Base-by-base conservation (phyloP, 1,139 yeast species). In the Yamadazyma aaseri region DNA sequence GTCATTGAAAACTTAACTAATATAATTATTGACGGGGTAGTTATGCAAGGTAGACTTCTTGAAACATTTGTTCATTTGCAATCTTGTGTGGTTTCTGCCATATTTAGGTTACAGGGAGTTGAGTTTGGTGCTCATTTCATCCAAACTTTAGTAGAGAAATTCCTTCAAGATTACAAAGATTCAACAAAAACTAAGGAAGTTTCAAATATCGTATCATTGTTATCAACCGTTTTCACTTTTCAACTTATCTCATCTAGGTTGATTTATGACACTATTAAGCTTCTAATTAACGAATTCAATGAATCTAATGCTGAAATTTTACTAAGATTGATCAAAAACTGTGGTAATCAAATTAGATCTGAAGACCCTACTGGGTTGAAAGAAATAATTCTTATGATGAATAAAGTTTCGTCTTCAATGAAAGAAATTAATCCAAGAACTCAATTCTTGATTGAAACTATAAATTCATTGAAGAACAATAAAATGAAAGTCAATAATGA, bases 51-150 rank as follows among this genome's bases (percentile, higher is more conserved):
- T 3, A 69, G 81, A 38, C 61, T 89, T 30, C 63, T 86, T 28
- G 97, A 90, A 45, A 76, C 84, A 2, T 87, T 87, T 57, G 78
- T 90, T 25, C 74, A 85, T 44, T 69, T 86, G 27, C 92, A 90
- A 58, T 86, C 96, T 1, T 81, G 89, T 6, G 68, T 89, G 10
- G 76, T 82, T 3, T 81, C 81, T 12, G 84, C 96, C 1, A 56
- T 92, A 18, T 89, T 85, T 60, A 73, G 85, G 42, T 52, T 80
- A 7, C 84, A 86, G 51, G 98, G 98, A 13, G 78, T 82, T 22
- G 96, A 87, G 44, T 85, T 89, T 58, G 97, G 96, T 36, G 98
- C 97, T 0, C 77, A 69, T 47, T 83, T 89, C 44, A 69, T 90
- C 23, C 98, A 94, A 54, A 71, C 77, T 0, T 56, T 86, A 35